A percentile compares a stretch with the other conserved stretches of the same genome.
Conservation (phyloP, 805 yeast genomes). For the Wickerhamomyces strasburgensis region DNA sequence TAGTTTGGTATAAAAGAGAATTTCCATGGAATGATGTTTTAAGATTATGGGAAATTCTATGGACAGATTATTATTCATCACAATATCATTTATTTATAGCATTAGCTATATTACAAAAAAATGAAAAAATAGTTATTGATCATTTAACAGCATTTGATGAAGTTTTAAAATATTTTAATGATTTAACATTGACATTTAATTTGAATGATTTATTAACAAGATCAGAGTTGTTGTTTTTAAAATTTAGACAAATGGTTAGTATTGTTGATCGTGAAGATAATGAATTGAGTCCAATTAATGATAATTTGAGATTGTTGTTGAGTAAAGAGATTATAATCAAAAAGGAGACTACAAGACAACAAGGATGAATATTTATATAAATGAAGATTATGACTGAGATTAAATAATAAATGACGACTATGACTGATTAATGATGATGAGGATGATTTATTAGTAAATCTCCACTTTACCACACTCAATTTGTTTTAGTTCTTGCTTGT, state of each 20-base stretch:
- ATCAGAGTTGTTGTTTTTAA: slow-evolving; percentile 75
- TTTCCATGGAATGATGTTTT: slow-evolving; percentile 73
- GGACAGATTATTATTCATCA: slow-evolving; percentile 82
- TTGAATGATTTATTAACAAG: slow-evolving; percentile 75
- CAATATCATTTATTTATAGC: slow-evolving; percentile 89
- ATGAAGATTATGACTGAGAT: not conserved
- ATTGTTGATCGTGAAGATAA: slow-evolving; percentile 48
- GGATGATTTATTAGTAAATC: not conserved
- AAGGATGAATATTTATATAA: slow-evolving; percentile 11
- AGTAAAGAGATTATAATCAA: slow-evolving; percentile 59
- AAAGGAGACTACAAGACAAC: slow-evolving; percentile 41
- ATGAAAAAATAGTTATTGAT: slow-evolving; percentile 70
- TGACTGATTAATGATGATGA: not conserved
- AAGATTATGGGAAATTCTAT: slow-evolving; percentile 85
- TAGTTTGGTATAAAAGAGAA: slow-evolving; percentile 95
- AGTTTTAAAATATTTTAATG: slow-evolving; percentile 88
- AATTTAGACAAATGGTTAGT: slow-evolving; percentile 75
- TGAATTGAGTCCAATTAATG: slow-evolving; percentile 31
- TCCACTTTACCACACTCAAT: slow-evolving; percentile 12
- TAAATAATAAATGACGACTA: not conserved
- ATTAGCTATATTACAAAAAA: slow-evolving; percentile 82
- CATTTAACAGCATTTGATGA: slow-evolving; percentile 82
- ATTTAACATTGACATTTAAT: slow-evolving; percentile 70
- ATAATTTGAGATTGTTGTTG: slow-evolving; percentile 55
- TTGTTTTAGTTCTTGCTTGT: slow-evolving; percentile 8